Evolutionary conservation across 2,329 filamentous ascomycete species (phyloP).

Genomic region (Pezicula radicicola): DNA sequence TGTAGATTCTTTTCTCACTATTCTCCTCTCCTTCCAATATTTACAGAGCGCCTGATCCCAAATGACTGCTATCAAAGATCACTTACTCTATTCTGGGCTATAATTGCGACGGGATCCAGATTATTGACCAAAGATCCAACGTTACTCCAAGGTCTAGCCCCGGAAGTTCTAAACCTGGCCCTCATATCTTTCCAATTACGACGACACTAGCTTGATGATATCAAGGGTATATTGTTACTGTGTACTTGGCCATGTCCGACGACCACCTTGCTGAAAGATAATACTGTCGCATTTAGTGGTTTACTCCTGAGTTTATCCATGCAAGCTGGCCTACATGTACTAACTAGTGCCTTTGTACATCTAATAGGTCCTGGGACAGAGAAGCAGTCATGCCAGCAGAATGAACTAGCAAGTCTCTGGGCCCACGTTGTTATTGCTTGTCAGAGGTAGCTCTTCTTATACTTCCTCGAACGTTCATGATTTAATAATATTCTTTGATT

Average conservation of each 20-base stretch:
- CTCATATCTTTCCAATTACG: background rate
- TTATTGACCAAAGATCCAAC: background rate
- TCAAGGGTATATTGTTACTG: background rate
- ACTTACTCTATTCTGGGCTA: background rate
- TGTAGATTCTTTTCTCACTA: background rate
- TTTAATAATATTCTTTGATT: background rate
- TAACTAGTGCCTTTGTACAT: background rate
- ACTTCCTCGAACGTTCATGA: too few species aligned
- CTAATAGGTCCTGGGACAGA: background rate
- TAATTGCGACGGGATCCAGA: background rate
- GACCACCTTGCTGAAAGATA: background rate
- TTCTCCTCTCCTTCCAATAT: background rate
- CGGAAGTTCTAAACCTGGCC: background rate
- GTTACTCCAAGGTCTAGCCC: background rate
- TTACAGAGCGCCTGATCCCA: background rate
- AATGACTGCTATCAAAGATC: background rate
- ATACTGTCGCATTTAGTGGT: background rate
- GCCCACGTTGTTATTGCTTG: background rate
- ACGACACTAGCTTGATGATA: background rate
- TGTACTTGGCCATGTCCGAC: background rate
- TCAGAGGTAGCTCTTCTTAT: background rate
- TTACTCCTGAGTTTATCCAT: background rate
- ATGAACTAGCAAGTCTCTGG: background rate
- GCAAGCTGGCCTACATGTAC: background rate
- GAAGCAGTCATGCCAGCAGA: background rate